phyloP scores from a whole-genome alignment of 2,329 filamentous ascomycete species.

The Aquanectria penicillioides region DNA sequence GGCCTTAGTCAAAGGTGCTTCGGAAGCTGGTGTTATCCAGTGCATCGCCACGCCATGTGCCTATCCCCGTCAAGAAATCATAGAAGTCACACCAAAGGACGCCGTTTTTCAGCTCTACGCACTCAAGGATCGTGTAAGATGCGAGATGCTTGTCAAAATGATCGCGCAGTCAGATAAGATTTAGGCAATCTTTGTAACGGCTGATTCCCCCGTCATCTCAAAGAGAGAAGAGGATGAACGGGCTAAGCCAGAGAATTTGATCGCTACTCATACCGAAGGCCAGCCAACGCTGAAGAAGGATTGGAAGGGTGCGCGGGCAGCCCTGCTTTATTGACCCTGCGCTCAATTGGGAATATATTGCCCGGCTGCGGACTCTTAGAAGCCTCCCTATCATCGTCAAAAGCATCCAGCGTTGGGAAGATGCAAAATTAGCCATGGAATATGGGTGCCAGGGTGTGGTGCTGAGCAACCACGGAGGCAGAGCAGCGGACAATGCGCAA shows the following conservation, averaged over 20 bases:
- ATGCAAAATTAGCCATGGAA: slow-evolving; percentile 69
- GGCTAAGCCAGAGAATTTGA: slow-evolving; percentile 52
- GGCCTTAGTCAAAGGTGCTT: too few species aligned
- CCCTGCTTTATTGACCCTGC: slow-evolving; percentile 67
- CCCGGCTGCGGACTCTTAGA: slow-evolving; percentile 63
- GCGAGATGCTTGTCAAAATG: too few species aligned
- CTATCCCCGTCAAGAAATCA: too few species aligned
- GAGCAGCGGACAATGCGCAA: slow-evolving; percentile 61
- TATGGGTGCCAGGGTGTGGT: slow-evolving; percentile 74
- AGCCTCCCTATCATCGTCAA: slow-evolving; percentile 72
- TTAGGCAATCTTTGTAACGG: slow-evolving; percentile 66
- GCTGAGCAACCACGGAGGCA: slow-evolving; percentile 76
- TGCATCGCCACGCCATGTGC: too few species aligned
- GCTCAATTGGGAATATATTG: slow-evolving; percentile 71
- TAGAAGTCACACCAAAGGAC: too few species aligned
- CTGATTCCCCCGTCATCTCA: slow-evolving; percentile 66
- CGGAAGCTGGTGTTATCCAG: too few species aligned
- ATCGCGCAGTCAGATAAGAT: slow-evolving; percentile 49
- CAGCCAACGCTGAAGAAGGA: slow-evolving; percentile 58
- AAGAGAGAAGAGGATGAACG: slow-evolving; percentile 62
- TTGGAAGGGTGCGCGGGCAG: slow-evolving; percentile 62
- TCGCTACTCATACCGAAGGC: slow-evolving; percentile 37
- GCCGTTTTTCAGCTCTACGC: too few species aligned
- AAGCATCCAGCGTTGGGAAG: slow-evolving; percentile 73
- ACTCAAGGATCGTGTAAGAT: too few species aligned